Conservation (phyloP, 2,329 filamentous ascomycete genomes). For the Colletotrichum orchidophilum region DNA sequence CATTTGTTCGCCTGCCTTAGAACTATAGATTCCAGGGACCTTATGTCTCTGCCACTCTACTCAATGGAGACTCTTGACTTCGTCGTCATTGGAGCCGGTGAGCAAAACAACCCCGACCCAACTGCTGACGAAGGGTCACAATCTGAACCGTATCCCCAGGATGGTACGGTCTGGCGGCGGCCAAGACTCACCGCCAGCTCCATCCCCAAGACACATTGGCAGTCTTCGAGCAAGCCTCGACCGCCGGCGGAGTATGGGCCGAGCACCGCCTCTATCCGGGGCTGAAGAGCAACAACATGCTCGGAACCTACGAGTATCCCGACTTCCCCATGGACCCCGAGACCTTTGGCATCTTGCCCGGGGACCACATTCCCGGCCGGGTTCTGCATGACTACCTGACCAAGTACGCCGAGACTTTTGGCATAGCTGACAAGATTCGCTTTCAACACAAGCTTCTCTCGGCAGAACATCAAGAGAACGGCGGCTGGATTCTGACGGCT, state of each 20-base stretch:
- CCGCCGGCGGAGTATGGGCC: conserved; percentile 76
- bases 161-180: conserved; percentile 66
- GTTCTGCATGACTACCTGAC: conserved; percentile 59
- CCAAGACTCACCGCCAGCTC: conserved; percentile 69
- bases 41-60: not conserved
- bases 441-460: conserved; percentile 49
- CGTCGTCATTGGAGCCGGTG: conserved; percentile 64
- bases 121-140: not conserved
- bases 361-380: conserved; percentile 58
- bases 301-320: conserved; percentile 77
- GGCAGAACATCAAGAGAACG: conserved; percentile 51
- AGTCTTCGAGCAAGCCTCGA: conserved; percentile 65
- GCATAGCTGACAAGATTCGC: conserved; percentile 50
- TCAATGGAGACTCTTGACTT: conserved; percentile 56
- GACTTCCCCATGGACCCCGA: conserved; percentile 75
- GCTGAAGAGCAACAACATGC: conserved; percentile 78
- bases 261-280: conserved; percentile 73
- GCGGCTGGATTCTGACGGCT: conserved; percentile 54
- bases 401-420: conserved; percentile 54
- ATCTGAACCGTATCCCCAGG: conserved; percentile 41
- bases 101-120: conserved; percentile 34
- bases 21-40: not conserved
- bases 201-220: conserved; percentile 65
- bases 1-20: not conserved
- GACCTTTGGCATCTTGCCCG: conserved; percentile 56